A percentile compares a stretch with the other conserved stretches of the same genome.
Evolutionary conservation across 192 early-diverging fungal species (phyloP).

Genomic region (Linnemannia hyalina): DNA sequence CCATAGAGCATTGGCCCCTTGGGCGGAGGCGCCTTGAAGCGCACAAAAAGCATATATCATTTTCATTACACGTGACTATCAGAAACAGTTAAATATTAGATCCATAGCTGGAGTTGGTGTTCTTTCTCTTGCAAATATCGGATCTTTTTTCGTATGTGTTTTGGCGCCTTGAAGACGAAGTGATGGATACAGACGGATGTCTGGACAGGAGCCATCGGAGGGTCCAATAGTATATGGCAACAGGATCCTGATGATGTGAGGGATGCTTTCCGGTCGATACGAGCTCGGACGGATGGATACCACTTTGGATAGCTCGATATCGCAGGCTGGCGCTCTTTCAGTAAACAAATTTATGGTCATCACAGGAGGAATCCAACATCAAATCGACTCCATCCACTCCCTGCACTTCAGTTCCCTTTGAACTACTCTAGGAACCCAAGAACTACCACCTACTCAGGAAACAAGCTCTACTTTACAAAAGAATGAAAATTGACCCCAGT

Average conservation of each 20-base stretch:
- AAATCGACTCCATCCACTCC: not conserved
- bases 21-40: not conserved
- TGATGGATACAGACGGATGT: conserved; percentile 3
- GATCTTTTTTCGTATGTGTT: conserved; percentile 20
- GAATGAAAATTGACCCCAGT: not conserved
- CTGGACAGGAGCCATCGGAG: not conserved
- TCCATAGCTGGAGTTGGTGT: not conserved
- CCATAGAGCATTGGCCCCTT: not conserved
- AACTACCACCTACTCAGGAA: not conserved
- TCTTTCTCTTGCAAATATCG: conserved; percentile 17
- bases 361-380: conserved; percentile 4
- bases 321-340: not conserved
- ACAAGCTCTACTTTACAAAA: not conserved
- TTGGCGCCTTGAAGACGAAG: not conserved
- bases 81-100: not conserved
- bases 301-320: not conserved
- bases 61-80: not conserved
- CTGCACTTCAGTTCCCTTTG: not conserved
- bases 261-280: not conserved
- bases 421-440: not conserved
- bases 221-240: not conserved
- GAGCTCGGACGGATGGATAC: not conserved
- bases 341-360: not conserved
- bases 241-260: not conserved
- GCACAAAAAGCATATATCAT: not conserved